Evolutionary conservation across 768 basidiomycete genomes (phyloP).

Genomic region (Boletus tylopilopsis): DNA sequence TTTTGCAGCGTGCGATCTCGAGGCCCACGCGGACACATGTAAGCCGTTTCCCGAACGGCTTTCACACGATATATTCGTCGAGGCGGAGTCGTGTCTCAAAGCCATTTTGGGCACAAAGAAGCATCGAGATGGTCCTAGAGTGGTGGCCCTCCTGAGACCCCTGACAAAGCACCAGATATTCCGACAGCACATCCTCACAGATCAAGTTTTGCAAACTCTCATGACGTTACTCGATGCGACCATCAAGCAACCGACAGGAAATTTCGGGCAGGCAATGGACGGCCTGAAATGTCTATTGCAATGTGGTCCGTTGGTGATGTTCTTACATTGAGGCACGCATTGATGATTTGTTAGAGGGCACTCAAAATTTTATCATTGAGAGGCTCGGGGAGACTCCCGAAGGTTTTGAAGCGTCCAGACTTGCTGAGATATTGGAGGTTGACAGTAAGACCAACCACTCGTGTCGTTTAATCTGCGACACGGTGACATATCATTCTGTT

Average conservation of each 20-base stretch:
- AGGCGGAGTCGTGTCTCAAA: slow-evolving; percentile 14
- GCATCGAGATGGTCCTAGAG: slow-evolving; percentile 19
- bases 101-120: slow-evolving; percentile 8
- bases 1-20: slow-evolving; percentile 8
- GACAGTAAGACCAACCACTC: slow-evolving; percentile 9
- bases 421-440: slow-evolving; percentile 13
- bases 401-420: slow-evolving; percentile 8
- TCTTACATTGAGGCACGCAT: not conserved
- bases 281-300: slow-evolving; percentile 16
- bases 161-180: slow-evolving; percentile 17
- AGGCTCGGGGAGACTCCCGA: slow-evolving; percentile 12
- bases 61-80: slow-evolving; percentile 3
- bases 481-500: not conserved
- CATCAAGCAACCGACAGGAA: not conserved
- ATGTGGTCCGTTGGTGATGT: slow-evolving; percentile 13
- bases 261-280: slow-evolving; percentile 23
- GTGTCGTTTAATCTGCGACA: not conserved
- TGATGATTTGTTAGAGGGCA: slow-evolving; percentile 7
- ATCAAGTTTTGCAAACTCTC: slow-evolving; percentile 10
- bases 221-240: slow-evolving; percentile 17
- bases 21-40: not conserved
- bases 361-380: slow-evolving; percentile 1
- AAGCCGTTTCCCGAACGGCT: not conserved
- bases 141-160: slow-evolving; percentile 19
- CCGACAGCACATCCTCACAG: slow-evolving; percentile 13